A percentile compares a stretch with the other conserved stretches of the same genome.
These are phyloP conservation scores for Fusarium chaquense DNA, from an alignment of 2,329 filamentous ascomycete species.

Conservation along the genomic window DNA sequence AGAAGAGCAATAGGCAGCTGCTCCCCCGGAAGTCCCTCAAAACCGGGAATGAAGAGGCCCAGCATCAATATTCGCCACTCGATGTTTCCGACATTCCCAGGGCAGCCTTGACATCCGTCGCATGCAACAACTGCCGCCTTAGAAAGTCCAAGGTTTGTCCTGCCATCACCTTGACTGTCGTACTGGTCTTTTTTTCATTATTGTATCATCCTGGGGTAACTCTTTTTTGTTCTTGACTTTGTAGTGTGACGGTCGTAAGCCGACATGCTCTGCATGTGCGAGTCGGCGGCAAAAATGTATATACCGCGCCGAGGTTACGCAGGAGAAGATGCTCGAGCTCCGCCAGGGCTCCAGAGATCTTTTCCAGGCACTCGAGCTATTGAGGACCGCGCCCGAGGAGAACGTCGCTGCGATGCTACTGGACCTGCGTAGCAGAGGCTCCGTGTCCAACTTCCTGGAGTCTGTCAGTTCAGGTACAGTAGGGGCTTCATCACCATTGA, in stretches of 20 bases:
- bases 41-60: background rate
- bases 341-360: conserved; percentile 15
- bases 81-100: conserved; percentile 6
- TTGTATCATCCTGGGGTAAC: conserved; percentile 3
- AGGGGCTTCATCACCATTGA: background rate
- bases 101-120: conserved; percentile 20
- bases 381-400: conserved; percentile 1
- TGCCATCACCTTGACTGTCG: too few relatives aligned
- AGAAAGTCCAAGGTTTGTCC: conserved; percentile 29
- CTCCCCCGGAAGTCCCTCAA: conserved; percentile 6
- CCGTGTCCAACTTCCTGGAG: conserved; percentile 16
- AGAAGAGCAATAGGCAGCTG: conserved; percentile 21
- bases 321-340: conserved; percentile 21
- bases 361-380: conserved; percentile 10
- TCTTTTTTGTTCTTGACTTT: background rate
- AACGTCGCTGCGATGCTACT: background rate
- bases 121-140: conserved; percentile 23
- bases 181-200: background rate
- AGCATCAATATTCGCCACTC: conserved; percentile 9
- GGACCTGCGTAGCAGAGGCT: background rate
- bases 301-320: conserved; percentile 25
- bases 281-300: conserved; percentile 22
- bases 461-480: background rate
- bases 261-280: conserved; percentile 23
- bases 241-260: conserved; percentile 29